phyloP scores from a whole-genome alignment of 2,329 filamentous ascomycete genomes.

The Arthrobotrys iridis region DNA sequence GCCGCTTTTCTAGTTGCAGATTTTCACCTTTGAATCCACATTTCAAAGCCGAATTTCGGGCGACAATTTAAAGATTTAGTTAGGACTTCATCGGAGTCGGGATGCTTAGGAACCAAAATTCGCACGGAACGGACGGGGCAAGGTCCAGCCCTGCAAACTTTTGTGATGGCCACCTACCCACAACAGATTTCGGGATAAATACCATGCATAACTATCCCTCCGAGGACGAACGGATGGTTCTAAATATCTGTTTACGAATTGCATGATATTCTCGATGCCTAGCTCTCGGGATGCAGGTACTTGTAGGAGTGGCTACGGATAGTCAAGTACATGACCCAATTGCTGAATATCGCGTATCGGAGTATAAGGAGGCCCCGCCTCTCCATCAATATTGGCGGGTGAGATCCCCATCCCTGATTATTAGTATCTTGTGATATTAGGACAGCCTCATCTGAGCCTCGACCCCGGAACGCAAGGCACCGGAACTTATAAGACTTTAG shows the following conservation, averaged over 20 bases:
- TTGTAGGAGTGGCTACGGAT: not conserved
- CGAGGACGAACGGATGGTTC: slow-evolving; percentile 45
- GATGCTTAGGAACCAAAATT: slow-evolving; percentile 39
- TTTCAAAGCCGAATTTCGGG: slow-evolving; percentile 2
- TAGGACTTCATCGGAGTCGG: slow-evolving; percentile 22
- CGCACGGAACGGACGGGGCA: slow-evolving; percentile 41
- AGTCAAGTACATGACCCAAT: not conserved
- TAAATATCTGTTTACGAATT: not conserved
- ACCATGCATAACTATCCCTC: not conserved
- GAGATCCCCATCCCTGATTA: slow-evolving; percentile 5
- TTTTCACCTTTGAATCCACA: slow-evolving; percentile 14
- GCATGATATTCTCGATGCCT: slow-evolving; percentile 11
- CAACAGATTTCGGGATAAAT: slow-evolving; percentile 25
- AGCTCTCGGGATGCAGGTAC: slow-evolving; percentile 22
- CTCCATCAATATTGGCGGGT: slow-evolving; percentile 17
- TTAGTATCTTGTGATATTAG: slow-evolving; percentile 8
- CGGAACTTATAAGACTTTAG: slow-evolving; percentile 26
- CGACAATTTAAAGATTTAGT: slow-evolving; percentile 15
- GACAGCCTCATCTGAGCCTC: slow-evolving; percentile 8
- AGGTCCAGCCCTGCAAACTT: slow-evolving; percentile 7
- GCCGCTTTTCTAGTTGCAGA: slow-evolving; percentile 3
- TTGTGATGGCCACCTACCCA: not conserved
- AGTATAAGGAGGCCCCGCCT: not conserved
- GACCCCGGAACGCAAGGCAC: slow-evolving; percentile 36
- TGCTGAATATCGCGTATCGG: slow-evolving; percentile 10